Evolutionary conservation across 805 yeast species (phyloP), one percentile per base, ranked within the genome.

Genomic region (Candida ipomoeae): DNA sequence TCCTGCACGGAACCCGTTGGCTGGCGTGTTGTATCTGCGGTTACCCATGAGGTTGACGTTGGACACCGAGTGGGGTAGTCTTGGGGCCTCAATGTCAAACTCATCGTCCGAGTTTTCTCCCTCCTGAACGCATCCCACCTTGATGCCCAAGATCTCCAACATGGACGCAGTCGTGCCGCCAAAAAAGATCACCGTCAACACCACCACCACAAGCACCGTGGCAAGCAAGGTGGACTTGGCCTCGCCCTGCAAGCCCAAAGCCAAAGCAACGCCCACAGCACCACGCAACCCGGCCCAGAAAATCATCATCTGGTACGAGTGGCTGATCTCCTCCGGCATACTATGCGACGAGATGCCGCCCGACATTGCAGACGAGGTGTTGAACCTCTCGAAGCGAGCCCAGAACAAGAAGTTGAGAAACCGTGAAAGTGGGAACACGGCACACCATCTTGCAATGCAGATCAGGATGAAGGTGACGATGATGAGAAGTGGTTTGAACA

Each of bases 241-340:
- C 62, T 92, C 97, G 53, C 98, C 99, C 69, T 89, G 96, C 38
- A 94, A 73, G 13, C 99, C 99, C 83, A 95, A 89, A 0, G 99
- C 99, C 62, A 94, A 78, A 0, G 99, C 99, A 4, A 94, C 99
- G 56, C 99, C 99, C 34, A 94, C 99, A 0, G 99, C 99, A 52
- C 99, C 99, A 63, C 99, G 79, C 50, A 94, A 75, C 3, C 99
- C 99, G 2, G 99, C 99, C 99, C 99, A 94, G 67, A 94, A 94
- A 46, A 92, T 89, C 99, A 94, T 94, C 88, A 90, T 89, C 70
- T 94, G 99, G 68, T 94, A 94, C 54, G 86, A 89, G 61, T 89
- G 92, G 23, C 96, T 94, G 54, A 94, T 90, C 69, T 92, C 98
- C 61, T 90, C 97, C 1, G 87, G 86, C 10, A 78, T 70, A 2